Percentiles rank a stretch among this genome's conserved stretches.
phyloP scores from a whole-genome alignment of 306 rosid genomes.

The Lathyrus tuberosus region DNA sequence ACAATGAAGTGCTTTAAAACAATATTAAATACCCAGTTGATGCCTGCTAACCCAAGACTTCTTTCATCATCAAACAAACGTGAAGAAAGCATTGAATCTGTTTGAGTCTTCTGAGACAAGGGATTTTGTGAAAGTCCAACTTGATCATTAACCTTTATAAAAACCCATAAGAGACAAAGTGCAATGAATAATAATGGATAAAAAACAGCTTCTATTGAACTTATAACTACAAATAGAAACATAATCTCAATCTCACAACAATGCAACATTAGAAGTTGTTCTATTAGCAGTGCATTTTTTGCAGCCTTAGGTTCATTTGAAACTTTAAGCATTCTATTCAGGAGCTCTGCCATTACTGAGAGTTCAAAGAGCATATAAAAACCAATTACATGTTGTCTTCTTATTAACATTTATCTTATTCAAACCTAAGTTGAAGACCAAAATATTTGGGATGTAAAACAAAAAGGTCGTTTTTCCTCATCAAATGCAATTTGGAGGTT shows the following conservation, averaged over 20 bases:
- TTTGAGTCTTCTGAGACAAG: conserved; percentile 47
- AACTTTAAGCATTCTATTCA: conserved; percentile 10
- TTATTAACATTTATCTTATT: not conserved
- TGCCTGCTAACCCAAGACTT: conserved; percentile 84
- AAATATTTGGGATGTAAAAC: not conserved
- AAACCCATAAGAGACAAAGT: conserved; percentile 28
- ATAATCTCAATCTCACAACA: conserved; percentile 7
- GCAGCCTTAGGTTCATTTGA: conserved; percentile 29
- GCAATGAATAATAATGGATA: conserved; percentile 1
- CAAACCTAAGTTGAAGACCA: not conserved
- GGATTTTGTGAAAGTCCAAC: conserved; percentile 47
- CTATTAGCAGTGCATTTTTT: conserved; percentile 23
- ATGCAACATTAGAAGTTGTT: conserved; percentile 11
- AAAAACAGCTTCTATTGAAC: conserved; percentile 25
- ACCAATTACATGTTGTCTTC: not conserved
- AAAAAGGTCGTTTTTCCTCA: not conserved
- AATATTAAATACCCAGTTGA: conserved; percentile 71
- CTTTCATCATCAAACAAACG: conserved; percentile 58
- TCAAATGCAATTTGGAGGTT: not conserved
- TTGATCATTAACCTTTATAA: conserved; percentile 53
- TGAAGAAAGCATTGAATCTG: conserved; percentile 49
- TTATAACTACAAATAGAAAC: conserved; percentile 24
- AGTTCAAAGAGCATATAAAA: conserved; percentile 10
- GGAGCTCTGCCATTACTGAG: not conserved
- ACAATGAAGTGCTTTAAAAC: conserved; percentile 8